Base-by-base conservation (phyloP, 2,329 filamentous ascomycete species). In the Trichoderma asperellum region DNA sequence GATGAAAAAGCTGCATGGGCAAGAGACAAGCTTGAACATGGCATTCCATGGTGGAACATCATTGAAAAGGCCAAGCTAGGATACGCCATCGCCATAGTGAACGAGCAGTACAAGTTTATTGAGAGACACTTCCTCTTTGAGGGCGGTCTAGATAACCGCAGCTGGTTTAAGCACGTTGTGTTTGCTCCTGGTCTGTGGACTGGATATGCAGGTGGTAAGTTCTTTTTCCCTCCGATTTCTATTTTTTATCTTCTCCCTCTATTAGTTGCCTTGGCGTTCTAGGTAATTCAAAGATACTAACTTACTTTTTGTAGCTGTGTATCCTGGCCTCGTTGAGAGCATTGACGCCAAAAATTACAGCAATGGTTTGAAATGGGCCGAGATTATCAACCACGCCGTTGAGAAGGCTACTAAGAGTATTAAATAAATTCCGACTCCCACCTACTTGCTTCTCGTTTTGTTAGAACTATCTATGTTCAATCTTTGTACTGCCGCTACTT, bases 121-220 rank as follows among this genome's bases (percentile, higher is more conserved):
- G 95, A 98, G 79, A 85, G 94, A 18, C 84, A 89, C 62, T 97
- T 97, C 79, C 75, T 97, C 71, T 91, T 93, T 75, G 81, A 88
- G 5, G 84, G 86, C 3, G 95, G 95, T 0, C 81, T 98, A 24
- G 94, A 97, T 77, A 88, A 89, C 1, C 84, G 95, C 70, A 83
- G 83, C 29, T 97, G 94, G 94, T 98, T 95, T 83, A 97, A 97
- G 82, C 95, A 97, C 76, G 91, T 97, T 2, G 91, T 97, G 1
- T 97, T 96, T 80, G 94, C 94, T 1, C 94, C 94, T 0, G 94
- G 94, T 0, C 79, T 95, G 59, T 97, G 94, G 93, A 97, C 93
- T 0, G 94, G 94, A 0, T 97, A 97, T 79, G 84, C 93, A 0
- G 94, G 94, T 76, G 87, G 88, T 90, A 75, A 80, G 85, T 81